Base-by-base conservation (phyloP, 148 eudicot genomes). In the Vaccinium myrtillus region DNA sequence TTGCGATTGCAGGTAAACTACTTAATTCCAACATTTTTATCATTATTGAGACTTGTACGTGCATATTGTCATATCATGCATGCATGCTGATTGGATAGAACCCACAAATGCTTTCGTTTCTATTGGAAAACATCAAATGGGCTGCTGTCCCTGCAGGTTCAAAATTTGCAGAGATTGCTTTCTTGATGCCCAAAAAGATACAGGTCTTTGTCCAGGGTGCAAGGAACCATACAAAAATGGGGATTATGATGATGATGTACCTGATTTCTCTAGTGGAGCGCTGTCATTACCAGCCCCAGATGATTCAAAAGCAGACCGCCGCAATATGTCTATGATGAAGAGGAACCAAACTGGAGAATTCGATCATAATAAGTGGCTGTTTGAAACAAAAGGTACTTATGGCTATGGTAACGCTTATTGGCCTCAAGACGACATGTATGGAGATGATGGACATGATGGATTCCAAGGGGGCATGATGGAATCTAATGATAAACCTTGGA, bases 151-250 rank as follows among this genome's bases (percentile, higher is more conserved):
- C 25, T 87, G 61, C 87, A 94, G 98, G 87, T 95, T 93, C 87
- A 92, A 90, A 78, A 95, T 95, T 84, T 95, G 98, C 39, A 84
- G 93, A 71, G 94, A 93, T 81, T 95, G 98, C 86, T 95, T 85
- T 77, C 75, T 89, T 84, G 98, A 95, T 75, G 98, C 95, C 36
- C 95, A 92, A 69, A 93, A 91, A 63, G 92, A 90, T 1, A 90
- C 84, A 2, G 95, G 95, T 21, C 39, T 94, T n/a, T 95, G 98
- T 81, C 98, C 97, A 16, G 98, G 98, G 81, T 95, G 98, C 87
- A 95, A 93, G 88, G 98, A 93, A 77, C 90, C 93, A 1, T 95
- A 95, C 84, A 95, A 88, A 82, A 50, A 56, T 1, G 92, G 86
- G 6, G 96, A 95, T 39, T 85, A 75, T 25, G 93, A 91, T 58